These are phyloP conservation scores for Salix purpurea DNA, from an alignment of 345 rosid species.

Conservation along the genomic window DNA sequence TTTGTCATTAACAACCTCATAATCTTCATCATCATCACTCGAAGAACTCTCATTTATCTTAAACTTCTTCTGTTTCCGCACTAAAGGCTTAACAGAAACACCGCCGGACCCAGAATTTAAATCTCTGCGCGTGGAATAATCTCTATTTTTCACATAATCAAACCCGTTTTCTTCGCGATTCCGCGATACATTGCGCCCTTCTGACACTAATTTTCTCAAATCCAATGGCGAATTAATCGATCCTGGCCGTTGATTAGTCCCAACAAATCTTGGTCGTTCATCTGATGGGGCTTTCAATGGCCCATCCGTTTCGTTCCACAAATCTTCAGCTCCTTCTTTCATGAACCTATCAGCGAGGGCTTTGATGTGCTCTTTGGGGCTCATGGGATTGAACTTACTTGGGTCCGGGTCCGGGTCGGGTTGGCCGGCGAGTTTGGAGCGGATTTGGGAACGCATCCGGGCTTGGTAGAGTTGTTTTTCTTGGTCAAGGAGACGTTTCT, in stretches of 20 bases:
- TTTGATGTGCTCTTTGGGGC: slow-evolving; percentile 58
- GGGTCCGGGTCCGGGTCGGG: slow-evolving; percentile 20
- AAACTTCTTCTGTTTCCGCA: slow-evolving; percentile 23
- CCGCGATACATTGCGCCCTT: slow-evolving; percentile 1
- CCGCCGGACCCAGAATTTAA: background rate
- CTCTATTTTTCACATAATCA: slow-evolving; percentile 31
- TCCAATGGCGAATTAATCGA: slow-evolving; percentile 40
- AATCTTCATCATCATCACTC: slow-evolving; percentile 28
- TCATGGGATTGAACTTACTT: slow-evolving; percentile 40
- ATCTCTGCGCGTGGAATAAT: slow-evolving; percentile 44
- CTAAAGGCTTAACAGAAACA: slow-evolving; percentile 7
- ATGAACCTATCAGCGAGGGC: slow-evolving; percentile 86
- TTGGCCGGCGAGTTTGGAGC: slow-evolving; percentile 43
- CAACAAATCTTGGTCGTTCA: slow-evolving; percentile 23
- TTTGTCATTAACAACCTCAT: slow-evolving; percentile 11
- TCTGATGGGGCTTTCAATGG: slow-evolving; percentile 39
- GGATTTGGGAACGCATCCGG: slow-evolving; percentile 65
- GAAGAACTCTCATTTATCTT: slow-evolving; percentile 45
- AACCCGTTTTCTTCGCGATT: slow-evolving; percentile 10
- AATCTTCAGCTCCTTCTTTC: slow-evolving; percentile 80
- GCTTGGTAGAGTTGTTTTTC: slow-evolving; percentile 89
- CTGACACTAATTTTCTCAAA: slow-evolving; percentile 42
- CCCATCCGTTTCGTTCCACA: slow-evolving; percentile 88
- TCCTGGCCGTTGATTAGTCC: slow-evolving; percentile 1
- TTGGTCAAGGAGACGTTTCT: slow-evolving; percentile 72